phyloP scores from a whole-genome alignment of 495 filamentous ascomycete genomes.

The Rhypophila decipiens region DNA sequence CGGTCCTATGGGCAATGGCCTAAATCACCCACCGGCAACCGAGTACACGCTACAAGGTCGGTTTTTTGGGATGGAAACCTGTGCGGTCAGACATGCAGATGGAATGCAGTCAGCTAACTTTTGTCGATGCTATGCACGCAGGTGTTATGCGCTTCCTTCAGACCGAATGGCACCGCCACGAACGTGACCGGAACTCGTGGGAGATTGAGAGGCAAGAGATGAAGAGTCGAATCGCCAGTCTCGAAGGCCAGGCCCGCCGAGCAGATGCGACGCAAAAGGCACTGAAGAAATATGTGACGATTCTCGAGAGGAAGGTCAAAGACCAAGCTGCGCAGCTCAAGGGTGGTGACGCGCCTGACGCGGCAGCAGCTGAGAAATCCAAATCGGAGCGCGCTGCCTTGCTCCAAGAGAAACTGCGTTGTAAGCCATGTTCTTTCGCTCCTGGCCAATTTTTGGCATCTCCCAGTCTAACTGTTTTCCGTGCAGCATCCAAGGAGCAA shows the following conservation, averaged over 20 bases:
- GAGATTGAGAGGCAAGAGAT: slow-evolving; percentile 98
- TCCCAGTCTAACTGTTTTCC: background rate
- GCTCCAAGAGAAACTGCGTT: slow-evolving; percentile 42
- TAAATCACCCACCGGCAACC: slow-evolving; percentile 70
- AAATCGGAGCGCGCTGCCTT: slow-evolving; percentile 40
- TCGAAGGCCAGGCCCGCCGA: slow-evolving; percentile 82
- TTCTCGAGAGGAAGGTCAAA: slow-evolving; percentile 86
- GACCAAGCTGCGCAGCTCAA: slow-evolving; percentile 50
- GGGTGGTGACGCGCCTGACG: slow-evolving; percentile 24
- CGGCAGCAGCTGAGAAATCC: slow-evolving; percentile 18
- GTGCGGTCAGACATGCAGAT: too few species aligned
- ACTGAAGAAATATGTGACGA: slow-evolving; percentile 78
- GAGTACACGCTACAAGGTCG: slow-evolving; percentile 96
- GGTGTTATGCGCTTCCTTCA: slow-evolving; percentile 99
- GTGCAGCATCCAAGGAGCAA: slow-evolving; percentile 20
- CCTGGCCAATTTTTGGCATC: background rate
- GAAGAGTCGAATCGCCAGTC: slow-evolving; percentile 93
- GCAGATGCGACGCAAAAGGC: slow-evolving; percentile 82
- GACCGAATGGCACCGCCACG: slow-evolving; percentile 97
- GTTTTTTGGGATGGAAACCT: slow-evolving; percentile 10
- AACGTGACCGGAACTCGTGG: slow-evolving; percentile 97
- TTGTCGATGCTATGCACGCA: slow-evolving; percentile 24
- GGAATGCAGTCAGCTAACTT: too few species aligned
- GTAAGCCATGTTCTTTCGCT: slow-evolving; percentile 18
- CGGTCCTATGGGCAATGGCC: slow-evolving; percentile 35